Percentiles rank a stretch among this genome's conserved stretches.
Evolutionary conservation across 2,329 filamentous ascomycete genomes (phyloP).

Genomic region (Claviceps sp.): DNA sequence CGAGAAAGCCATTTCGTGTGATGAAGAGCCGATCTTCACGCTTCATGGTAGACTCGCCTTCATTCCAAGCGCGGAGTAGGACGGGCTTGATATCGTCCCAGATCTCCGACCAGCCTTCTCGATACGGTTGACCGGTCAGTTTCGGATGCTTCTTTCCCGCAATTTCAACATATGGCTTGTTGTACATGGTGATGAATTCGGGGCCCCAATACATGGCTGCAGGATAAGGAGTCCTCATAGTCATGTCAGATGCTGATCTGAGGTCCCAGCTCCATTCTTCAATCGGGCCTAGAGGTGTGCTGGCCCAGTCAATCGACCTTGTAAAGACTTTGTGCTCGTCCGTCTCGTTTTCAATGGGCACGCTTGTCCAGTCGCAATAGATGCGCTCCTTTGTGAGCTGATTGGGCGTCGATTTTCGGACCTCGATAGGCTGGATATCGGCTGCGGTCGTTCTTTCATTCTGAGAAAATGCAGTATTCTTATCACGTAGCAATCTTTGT

Average conservation of each 20-base stretch:
- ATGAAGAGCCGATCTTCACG: constrained; percentile 68
- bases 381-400: constrained; percentile 11
- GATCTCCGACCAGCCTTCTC: constrained; percentile 54
- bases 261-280: constrained; percentile 32
- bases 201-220: constrained; percentile 51
- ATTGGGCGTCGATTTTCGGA: constrained; percentile 13
- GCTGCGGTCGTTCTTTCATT: not conserved
- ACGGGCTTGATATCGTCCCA: constrained; percentile 57
- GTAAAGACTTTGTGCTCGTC: constrained; percentile 21
- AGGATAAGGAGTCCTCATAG: constrained; percentile 42
- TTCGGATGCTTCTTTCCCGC: constrained; percentile 51
- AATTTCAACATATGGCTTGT: constrained; percentile 50
- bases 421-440: constrained; percentile 1
- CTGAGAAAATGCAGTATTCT: not conserved
- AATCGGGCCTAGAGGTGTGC: constrained; percentile 33
- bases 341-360: constrained; percentile 1
- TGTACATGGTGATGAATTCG: constrained; percentile 51
- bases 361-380: constrained; percentile 5
- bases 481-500: not conserved
- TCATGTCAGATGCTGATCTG: constrained; percentile 30
- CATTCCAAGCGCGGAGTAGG: constrained; percentile 50
- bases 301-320: constrained; percentile 31
- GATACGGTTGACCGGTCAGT: constrained; percentile 46
- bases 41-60: constrained; percentile 69
- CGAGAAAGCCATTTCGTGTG: constrained; percentile 50